Evolutionary conservation across 2,329 filamentous ascomycete species (phyloP), one percentile per base, ranked within the genome.

Genomic region (Chaetoscypha palmicola): DNA sequence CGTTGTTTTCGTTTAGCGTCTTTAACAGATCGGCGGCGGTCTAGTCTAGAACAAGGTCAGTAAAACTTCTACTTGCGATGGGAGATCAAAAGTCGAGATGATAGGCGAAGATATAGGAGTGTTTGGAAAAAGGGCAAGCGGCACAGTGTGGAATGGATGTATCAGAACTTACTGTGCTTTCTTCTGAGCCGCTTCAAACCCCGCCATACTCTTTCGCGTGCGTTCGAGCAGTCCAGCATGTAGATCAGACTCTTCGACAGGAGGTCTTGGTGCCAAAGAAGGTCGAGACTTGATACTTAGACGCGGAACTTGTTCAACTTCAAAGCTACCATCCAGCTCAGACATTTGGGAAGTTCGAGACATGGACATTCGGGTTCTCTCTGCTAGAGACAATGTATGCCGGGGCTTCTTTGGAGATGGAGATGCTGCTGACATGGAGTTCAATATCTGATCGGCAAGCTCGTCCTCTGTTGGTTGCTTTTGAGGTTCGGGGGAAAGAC

Each of bases 361-460:
- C 80, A 95, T 91, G 14, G 86, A 89, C 42, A 88, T 72, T 14
- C 85, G 79, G 0, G 90, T 94, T 37, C 89, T 82, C 58, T 94
- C 88, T 3, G 83, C 75, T 0, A 92, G 72, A 0, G 82, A 81
- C 7, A 83, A 64, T 0, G 71, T 73, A 39, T 77, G 76, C 0
- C 76, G 69, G 0, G 68, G 65, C 53, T 78, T 81, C 33, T 66
- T 59, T 0, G 78, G 78, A 0, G 78, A 81, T 0, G 77, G 76
- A 1, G 77, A 79, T 0, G 69, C 67, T 35, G 69, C 68, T 19
- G 70, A 65, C 59, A 80, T 73, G 0, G 72, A 74, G 10, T 70
- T 69, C 3, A 80, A 60, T 32, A 80, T 80, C 31, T 73, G 65
- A 45, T 80, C 72, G 1, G 76, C 76, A 48, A 73, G 64, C 43